Conservation (phyloP, 2,329 filamentous ascomycete species). For the Colletotrichum musicola region DNA sequence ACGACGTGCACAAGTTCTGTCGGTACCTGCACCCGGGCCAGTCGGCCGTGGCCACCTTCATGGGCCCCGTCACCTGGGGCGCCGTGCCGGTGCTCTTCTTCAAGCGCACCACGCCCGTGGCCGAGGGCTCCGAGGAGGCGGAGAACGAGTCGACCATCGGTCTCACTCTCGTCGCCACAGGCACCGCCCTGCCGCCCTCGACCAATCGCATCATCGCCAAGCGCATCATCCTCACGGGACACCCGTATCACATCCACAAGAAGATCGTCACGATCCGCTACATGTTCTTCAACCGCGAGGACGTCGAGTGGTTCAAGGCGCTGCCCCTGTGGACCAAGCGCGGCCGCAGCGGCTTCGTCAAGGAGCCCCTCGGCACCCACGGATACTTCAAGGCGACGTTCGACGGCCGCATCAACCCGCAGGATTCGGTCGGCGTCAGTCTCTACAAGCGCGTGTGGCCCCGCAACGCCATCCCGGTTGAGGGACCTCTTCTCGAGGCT, state of each 20-base stretch:
- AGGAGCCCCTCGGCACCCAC: slow-evolving; percentile 94
- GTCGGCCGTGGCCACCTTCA: slow-evolving; percentile 89
- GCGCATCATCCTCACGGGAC: slow-evolving; percentile 91
- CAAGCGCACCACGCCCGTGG: slow-evolving; percentile 64
- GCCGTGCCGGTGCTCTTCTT: slow-evolving; percentile 92
- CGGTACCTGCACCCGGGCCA: slow-evolving; percentile 92
- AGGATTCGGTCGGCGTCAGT: slow-evolving; percentile 93
- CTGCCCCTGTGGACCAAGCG: slow-evolving; percentile 93
- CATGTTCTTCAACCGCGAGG: slow-evolving; percentile 99
- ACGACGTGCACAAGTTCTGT: slow-evolving; percentile 97
- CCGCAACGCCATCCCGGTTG: slow-evolving; percentile 68
- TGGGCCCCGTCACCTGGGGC: slow-evolving; percentile 93
- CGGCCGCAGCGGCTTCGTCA: slow-evolving; percentile 90
- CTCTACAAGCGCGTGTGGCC: slow-evolving; percentile 90
- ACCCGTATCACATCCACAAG: slow-evolving; percentile 99
- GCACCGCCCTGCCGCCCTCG: slow-evolving; percentile 84
- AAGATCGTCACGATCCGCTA: slow-evolving; percentile 96
- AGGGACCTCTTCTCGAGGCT: slow-evolving; percentile 57
- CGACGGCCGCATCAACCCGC: slow-evolving; percentile 94
- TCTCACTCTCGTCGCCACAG: slow-evolving; percentile 84
- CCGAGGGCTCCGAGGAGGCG: slow-evolving; percentile 56
- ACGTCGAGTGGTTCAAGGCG: slow-evolving; percentile 98
- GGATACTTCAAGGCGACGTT: slow-evolving; percentile 99
- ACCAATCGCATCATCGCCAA: slow-evolving; percentile 89
- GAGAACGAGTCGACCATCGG: slow-evolving; percentile 57